Conservation (phyloP, 2,329 filamentous ascomycete genomes). For the Hawksworthiomyces lignivorus region DNA sequence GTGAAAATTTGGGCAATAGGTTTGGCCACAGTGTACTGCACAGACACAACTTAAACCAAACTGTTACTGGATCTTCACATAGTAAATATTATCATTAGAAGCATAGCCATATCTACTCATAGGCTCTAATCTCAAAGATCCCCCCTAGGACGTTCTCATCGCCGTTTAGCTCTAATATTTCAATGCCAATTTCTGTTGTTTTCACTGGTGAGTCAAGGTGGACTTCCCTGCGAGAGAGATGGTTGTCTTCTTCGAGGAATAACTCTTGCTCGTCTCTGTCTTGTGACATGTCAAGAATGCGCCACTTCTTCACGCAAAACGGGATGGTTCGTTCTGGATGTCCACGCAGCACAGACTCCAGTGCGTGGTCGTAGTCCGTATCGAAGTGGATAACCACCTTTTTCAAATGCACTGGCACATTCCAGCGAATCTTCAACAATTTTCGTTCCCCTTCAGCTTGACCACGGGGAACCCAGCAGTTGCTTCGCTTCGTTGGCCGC, state of each 20-base stretch:
- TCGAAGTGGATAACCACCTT: conserved; percentile 19
- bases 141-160: conserved; percentile 16
- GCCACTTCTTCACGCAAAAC: conserved; percentile 19
- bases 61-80: too few species aligned
- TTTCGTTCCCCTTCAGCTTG: not conserved
- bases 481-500: conserved; percentile 18
- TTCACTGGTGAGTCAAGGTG: conserved; percentile 3
- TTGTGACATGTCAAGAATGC: conserved; percentile 16
- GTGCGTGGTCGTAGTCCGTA: conserved; percentile 20
- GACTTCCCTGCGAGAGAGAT: conserved; percentile 16
- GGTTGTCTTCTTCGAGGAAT: conserved; percentile 16
- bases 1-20: conserved; percentile 17
- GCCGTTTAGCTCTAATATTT: conserved; percentile 18
- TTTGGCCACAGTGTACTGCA: conserved; percentile 2
- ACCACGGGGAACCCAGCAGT: conserved; percentile 20
- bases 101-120: conserved; percentile 15
- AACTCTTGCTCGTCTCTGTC: conserved; percentile 15
- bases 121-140: conserved; percentile 19
- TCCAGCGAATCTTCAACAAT: conserved; percentile 13
- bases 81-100: too few species aligned
- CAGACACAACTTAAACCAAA: too few species aligned
- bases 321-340: conserved; percentile 19
- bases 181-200: conserved; percentile 14
- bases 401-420: conserved; percentile 9
- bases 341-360: conserved; percentile 19